Percentiles rank a stretch among this genome's conserved stretches.
Evolutionary conservation across 2,329 filamentous ascomycete genomes (phyloP).

Genomic region (Fusarium fracticaudum): DNA sequence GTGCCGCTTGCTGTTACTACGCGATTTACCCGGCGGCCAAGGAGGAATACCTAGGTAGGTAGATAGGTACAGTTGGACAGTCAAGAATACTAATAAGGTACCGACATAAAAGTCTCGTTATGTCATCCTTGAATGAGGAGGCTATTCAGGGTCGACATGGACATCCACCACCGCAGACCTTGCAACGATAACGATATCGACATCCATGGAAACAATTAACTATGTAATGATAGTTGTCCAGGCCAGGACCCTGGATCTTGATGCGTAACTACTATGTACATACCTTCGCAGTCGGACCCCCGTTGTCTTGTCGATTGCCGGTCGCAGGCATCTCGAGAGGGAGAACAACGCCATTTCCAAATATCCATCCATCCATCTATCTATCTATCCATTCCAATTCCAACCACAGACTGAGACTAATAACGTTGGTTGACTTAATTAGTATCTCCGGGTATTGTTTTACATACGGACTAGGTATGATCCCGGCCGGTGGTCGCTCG

Average conservation of each 20-base stretch:
- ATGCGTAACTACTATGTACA: background rate
- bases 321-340: conserved; percentile 17
- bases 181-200: background rate
- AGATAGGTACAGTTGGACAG: background rate
- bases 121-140: background rate
- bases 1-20: conserved; percentile 2
- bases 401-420: background rate
- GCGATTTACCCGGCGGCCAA: background rate
- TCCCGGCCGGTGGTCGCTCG: conserved; percentile 25
- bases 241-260: background rate
- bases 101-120: conserved; percentile 2
- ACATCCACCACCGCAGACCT: conserved; percentile 7
- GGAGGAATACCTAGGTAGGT: background rate
- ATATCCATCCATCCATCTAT: conserved; percentile 6
- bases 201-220: background rate
- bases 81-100: background rate
- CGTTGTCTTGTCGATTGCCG: conserved; percentile 21
- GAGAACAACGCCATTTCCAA: conserved; percentile 27
- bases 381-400: background rate
- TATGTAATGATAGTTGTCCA: background rate
- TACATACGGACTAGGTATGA: conserved; percentile 5
- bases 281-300: conserved; percentile 5
- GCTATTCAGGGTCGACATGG: conserved; percentile 1
- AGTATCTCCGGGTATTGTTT: conserved; percentile 16
- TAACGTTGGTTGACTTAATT: background rate